phyloP scores from a whole-genome alignment of 192 early-diverging fungal species.

The Entomortierella chlamydospora region DNA sequence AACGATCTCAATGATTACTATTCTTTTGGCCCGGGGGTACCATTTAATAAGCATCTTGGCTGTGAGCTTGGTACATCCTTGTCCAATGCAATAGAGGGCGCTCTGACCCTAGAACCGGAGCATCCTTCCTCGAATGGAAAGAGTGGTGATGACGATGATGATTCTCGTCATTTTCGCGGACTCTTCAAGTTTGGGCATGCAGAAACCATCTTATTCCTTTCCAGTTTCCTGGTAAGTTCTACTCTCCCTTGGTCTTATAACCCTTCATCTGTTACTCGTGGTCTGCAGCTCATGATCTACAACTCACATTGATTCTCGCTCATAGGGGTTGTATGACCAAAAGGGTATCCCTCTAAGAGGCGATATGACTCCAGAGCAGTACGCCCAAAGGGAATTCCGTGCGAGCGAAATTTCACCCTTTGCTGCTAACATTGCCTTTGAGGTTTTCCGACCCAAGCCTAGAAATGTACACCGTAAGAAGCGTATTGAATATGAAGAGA shows the following conservation, averaged over 20 bases:
- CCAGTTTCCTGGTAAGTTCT: conserved; percentile 31
- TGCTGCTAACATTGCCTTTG: conserved; percentile 44
- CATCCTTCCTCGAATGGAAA: background rate
- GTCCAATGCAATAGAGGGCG: conserved; percentile 9
- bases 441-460: conserved; percentile 21
- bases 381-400: conserved; percentile 18
- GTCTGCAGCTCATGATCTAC: background rate
- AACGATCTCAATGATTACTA: conserved; percentile 40
- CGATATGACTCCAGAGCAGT: conserved; percentile 39
- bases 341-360: conserved; percentile 18
- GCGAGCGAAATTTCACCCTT: conserved; percentile 34
- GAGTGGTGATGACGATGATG: conserved; percentile 23
- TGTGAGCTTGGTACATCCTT: conserved; percentile 29
- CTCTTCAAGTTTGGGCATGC: conserved; percentile 49
- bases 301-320: background rate
- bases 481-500: background rate
- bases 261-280: background rate
- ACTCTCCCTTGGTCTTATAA: background rate
- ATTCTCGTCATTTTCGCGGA: background rate
- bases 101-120: background rate
- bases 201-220: conserved; percentile 45
- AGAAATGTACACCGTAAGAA: background rate
- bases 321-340: conserved; percentile 25
- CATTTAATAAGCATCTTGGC: conserved; percentile 47
- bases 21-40: conserved; percentile 31